phyloP scores from a whole-genome alignment of 2,329 filamentous ascomycete species.

The Immersiporthe knoxdaviesiana region DNA sequence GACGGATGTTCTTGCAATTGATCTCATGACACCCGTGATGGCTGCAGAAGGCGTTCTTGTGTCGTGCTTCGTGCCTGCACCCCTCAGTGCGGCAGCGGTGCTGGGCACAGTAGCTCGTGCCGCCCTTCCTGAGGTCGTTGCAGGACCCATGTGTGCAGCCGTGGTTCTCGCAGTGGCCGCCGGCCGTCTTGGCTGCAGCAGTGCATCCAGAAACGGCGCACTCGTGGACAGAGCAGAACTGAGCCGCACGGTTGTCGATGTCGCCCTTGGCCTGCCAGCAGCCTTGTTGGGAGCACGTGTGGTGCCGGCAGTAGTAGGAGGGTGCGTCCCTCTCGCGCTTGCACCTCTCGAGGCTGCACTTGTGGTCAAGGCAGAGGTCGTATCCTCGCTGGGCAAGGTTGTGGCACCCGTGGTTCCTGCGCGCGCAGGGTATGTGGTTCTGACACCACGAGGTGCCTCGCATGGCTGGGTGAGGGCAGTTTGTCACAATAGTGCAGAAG shows the following conservation, averaged over 20 bases:
- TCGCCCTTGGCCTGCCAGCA: slow-evolving; percentile 23
- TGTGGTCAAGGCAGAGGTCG: slow-evolving; percentile 19
- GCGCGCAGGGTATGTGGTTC: slow-evolving; percentile 20
- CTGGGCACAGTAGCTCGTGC: slow-evolving; percentile 11
- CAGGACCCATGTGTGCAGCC: slow-evolving; percentile 21
- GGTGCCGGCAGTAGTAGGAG: slow-evolving; percentile 25
- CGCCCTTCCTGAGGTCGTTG: not conserved
- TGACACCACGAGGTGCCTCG: slow-evolving; percentile 8
- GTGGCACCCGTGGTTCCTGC: slow-evolving; percentile 15
- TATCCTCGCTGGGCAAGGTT: slow-evolving; percentile 9
- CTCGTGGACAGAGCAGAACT: slow-evolving; percentile 25
- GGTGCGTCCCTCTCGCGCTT: not conserved
- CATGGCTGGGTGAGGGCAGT: slow-evolving; percentile 14
- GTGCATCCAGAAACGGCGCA: slow-evolving; percentile 13
- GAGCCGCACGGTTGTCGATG: slow-evolving; percentile 17
- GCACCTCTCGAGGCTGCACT: slow-evolving; percentile 26
- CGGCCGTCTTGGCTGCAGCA: slow-evolving; percentile 7
- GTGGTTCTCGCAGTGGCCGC: slow-evolving; percentile 20
- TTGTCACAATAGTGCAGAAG: slow-evolving; percentile 16
- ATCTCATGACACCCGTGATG: slow-evolving; percentile 18
- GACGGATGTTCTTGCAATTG: slow-evolving; percentile 11
- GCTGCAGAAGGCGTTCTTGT: slow-evolving; percentile 23
- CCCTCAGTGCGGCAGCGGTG: slow-evolving; percentile 20
- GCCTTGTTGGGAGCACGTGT: slow-evolving; percentile 17
- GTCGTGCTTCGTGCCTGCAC: slow-evolving; percentile 10